phyloP scores from a whole-genome alignment of 129 eudicot genomes.

The Centrapalus pauciflorus region DNA sequence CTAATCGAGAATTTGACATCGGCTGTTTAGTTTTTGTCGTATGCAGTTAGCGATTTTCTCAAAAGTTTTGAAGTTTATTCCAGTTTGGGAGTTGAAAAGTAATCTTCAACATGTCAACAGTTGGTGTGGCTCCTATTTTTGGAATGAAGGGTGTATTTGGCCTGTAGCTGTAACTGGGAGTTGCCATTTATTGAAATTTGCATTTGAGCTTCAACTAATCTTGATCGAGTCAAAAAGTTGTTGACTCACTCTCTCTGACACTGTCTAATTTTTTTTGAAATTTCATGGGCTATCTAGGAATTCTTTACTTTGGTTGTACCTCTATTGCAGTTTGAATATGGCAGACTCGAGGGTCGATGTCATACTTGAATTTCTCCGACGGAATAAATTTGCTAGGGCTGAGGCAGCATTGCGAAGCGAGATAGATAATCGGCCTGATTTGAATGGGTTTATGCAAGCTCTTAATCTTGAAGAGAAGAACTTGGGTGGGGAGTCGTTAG shows the following conservation, averaged over 20 bases:
- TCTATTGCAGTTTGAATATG: slow-evolving; percentile 41
- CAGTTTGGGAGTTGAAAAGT: neutral
- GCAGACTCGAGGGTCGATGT: slow-evolving; percentile 71
- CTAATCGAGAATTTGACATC: neutral
- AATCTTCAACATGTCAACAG: neutral
- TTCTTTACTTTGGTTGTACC: neutral
- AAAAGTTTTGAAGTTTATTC: neutral
- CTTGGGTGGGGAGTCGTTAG: slow-evolving; percentile 15
- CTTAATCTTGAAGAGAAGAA: slow-evolving; percentile 50
- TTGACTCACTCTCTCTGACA: too few species aligned
- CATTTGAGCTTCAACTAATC: neutral
- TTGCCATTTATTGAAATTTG: neutral
- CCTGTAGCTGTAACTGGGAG: slow-evolving; percentile 7
- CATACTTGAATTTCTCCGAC: slow-evolving; percentile 58
- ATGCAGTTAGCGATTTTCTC: neutral
- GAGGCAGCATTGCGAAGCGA: slow-evolving; percentile 86
- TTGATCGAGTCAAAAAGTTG: neutral
- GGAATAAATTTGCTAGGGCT: slow-evolving; percentile 82
- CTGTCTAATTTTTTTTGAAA: neutral
- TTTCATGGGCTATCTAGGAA: neutral
- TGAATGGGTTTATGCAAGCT: slow-evolving; percentile 48
- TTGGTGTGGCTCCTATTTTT: neutral
- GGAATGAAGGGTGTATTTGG: neutral
- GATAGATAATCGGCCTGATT: slow-evolving; percentile 57
- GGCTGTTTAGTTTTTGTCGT: neutral